These are phyloP conservation scores for Ophiostoma himal-ulmi DNA, from an alignment of 2,329 filamentous ascomycete species.

Conservation along the genomic window DNA sequence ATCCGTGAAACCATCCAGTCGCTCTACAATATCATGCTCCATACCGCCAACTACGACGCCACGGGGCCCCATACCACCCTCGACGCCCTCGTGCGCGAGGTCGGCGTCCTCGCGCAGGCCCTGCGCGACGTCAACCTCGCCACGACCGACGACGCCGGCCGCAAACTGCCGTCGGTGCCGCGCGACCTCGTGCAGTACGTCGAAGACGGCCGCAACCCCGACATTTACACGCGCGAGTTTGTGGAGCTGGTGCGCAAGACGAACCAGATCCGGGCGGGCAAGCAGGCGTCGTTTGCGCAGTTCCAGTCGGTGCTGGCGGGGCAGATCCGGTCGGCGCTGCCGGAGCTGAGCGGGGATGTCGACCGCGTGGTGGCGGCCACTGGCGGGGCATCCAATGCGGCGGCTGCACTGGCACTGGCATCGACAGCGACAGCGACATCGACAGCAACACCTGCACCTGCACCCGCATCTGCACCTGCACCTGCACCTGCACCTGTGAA, in stretches of 20 bases:
- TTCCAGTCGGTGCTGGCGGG: slow-evolving; percentile 59
- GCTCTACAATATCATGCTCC: slow-evolving; percentile 59
- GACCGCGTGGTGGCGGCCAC: slow-evolving; percentile 46
- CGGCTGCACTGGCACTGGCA: background rate
- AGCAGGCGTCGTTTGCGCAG: slow-evolving; percentile 53
- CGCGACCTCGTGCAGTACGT: slow-evolving; percentile 63
- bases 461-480: background rate
- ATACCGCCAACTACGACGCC: slow-evolving; percentile 56
- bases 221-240: slow-evolving; percentile 69
- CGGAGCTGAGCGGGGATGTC: slow-evolving; percentile 53
- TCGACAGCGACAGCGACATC: background rate
- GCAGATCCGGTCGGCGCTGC: slow-evolving; percentile 53
- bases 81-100: slow-evolving; percentile 51
- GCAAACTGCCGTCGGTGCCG: slow-evolving; percentile 48
- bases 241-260: slow-evolving; percentile 60
- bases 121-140: slow-evolving; percentile 40
- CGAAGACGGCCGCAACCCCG: slow-evolving; percentile 64
- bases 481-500: background rate
- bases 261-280: slow-evolving; percentile 63
- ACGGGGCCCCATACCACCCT: slow-evolving; percentile 41
- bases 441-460: background rate
- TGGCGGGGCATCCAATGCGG: slow-evolving; percentile 20
- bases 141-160: slow-evolving; percentile 28
- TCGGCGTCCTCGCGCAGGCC: slow-evolving; percentile 41
- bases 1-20: slow-evolving; percentile 52